Percentiles rank a stretch among this genome's conserved stretches.
Evolutionary conservation across 306 rosid species (phyloP).

Genomic region (Vicia villosa): DNA sequence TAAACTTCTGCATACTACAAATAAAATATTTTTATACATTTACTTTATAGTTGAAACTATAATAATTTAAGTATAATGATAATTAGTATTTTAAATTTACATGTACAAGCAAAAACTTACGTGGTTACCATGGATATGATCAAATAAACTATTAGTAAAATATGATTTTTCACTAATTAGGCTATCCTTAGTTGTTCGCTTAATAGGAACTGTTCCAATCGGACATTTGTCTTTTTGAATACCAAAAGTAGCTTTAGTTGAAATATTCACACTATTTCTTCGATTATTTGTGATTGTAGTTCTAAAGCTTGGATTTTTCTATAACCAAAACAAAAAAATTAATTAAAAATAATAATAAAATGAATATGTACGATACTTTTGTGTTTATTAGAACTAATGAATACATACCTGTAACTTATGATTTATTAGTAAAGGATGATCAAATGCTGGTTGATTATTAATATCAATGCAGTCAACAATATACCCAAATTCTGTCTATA

Average conservation of each 20-base stretch:
- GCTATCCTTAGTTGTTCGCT: neutral
- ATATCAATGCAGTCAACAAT: neutral
- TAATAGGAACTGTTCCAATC: neutral
- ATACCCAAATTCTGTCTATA: neutral
- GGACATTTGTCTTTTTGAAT: slow-evolving; percentile 15
- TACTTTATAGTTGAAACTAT: neutral
- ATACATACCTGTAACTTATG: neutral
- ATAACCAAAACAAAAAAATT: neutral
- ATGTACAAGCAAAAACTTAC: neutral
- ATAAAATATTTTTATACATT: neutral
- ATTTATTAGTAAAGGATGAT: neutral
- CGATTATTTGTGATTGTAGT: neutral
- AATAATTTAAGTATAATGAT: no score
- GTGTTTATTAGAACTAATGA: neutral
- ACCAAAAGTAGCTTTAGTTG: neutral
- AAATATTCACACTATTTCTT: neutral
- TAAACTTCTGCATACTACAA: no score
- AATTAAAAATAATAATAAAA: neutral
- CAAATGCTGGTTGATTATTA: neutral
- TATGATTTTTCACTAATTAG: neutral
- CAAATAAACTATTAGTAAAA: neutral
- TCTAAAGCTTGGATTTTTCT: slow-evolving; percentile 7
- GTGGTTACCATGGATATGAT: neutral
- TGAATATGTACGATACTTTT: neutral
- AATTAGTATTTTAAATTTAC: neutral